Evolutionary conservation across 2,329 filamentous ascomycete genomes (phyloP).

Genomic region (Botrytis squamosa): DNA sequence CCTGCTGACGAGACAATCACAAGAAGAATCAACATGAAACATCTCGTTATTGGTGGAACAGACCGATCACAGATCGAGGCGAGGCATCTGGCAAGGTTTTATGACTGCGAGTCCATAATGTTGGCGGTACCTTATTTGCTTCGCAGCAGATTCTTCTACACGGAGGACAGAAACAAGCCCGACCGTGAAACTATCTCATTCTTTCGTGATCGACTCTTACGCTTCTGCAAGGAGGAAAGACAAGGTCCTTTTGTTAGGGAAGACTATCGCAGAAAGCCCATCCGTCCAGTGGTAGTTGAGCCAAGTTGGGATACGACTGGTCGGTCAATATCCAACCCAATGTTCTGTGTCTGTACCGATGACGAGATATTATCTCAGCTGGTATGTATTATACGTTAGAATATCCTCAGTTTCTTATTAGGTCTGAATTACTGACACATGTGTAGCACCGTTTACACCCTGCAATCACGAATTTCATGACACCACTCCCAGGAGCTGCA

Average conservation of each 20-base stretch:
- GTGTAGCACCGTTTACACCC: not conserved
- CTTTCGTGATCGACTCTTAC: not conserved
- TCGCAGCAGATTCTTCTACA: not conserved
- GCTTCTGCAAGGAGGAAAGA: not conserved
- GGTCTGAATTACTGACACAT: not conserved
- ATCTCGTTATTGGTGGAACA: not conserved
- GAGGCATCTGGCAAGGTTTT: not conserved
- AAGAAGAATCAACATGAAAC: conserved; percentile 6
- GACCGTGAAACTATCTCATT: not conserved
- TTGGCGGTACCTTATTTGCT: not conserved
- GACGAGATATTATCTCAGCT: not conserved
- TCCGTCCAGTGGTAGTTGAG: not conserved
- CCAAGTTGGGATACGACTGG: not conserved
- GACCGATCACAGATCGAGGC: accelerated
- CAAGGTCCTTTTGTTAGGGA: not conserved
- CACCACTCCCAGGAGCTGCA: not conserved
- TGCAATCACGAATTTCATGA: not conserved
- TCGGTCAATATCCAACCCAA: not conserved
- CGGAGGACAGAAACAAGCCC: not conserved
- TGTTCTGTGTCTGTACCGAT: not conserved
- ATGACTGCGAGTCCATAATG: conserved; percentile 5
- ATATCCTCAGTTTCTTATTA: not conserved
- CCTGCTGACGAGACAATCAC: not conserved
- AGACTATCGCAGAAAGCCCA: not conserved
- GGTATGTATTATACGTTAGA: not conserved